Evolutionary conservation across 495 filamentous ascomycete species (phyloP), one percentile per base, ranked within the genome.

Genomic region (Clohesyomyces aquaticus): DNA sequence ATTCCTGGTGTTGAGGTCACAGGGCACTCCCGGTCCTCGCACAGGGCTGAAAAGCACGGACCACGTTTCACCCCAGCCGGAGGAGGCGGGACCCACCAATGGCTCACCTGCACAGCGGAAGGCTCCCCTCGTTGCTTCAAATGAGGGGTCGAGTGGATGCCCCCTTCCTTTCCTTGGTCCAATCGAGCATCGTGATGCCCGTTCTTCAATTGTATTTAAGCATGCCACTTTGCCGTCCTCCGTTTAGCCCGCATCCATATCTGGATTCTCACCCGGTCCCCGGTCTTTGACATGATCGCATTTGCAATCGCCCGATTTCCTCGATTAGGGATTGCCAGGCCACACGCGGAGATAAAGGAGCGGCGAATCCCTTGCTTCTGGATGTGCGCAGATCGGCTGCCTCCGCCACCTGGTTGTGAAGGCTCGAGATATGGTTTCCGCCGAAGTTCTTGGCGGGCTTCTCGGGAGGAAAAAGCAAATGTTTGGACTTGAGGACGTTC

Each of bases 331-430:
- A 48, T 4, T 21, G 25, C 27, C 19, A 51, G 23, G 12, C 32
- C 46, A 25, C 21, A 25, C 50, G 12, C 27, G 4, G 18, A 26
- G 48, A 62, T 26, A 22, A 43, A 11, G 25, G 19, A 29, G 32
- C 55, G 51, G 60, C 60, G 51, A 55, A 51, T 29, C 27, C 51
- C 59, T 53, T 25, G 48, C 29, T 28, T 28, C 18, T 28, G n/a
- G 10, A n/a, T 41, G 27, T 19, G 29, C 42, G 18, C 41, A 38
- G 19, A 43, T 54, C 60, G 60, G 60, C 41, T 26, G 60, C 60
- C 60, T 54, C 60, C 60, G 60, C 59, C 21, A 16, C 26, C 27
- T 35, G 41, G 38, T 28, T 45, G 41, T 46, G 49, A 26, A 10
- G 4, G n/a, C 2, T 23, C 22, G 8, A 4, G 32, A 12, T 42